Evolutionary conservation across 352 stramenopile genomes (phyloP).

Genomic region (Phytophthora cryptogea): DNA sequence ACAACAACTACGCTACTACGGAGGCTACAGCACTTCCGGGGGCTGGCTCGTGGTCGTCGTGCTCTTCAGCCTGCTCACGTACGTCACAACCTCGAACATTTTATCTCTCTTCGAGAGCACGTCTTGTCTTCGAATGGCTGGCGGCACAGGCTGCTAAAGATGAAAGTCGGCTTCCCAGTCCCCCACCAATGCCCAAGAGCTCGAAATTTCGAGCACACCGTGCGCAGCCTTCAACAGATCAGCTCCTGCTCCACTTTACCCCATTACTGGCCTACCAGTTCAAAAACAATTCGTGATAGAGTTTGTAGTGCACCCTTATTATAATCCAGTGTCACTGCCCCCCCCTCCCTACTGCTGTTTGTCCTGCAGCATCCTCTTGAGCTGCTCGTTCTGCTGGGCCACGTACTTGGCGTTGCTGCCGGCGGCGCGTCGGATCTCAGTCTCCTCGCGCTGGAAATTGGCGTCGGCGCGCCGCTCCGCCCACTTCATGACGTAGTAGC

Average conservation of each 20-base stretch:
- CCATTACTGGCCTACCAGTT: too few relatives aligned
- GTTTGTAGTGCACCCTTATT: neutral
- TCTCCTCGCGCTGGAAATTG: conserved; percentile 81
- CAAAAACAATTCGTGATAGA: too few relatives aligned
- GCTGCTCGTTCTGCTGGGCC: conserved; percentile 71
- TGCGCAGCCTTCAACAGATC: too few relatives aligned
- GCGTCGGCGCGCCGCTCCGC: conserved; percentile 64
- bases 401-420: conserved; percentile 53
- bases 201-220: too few relatives aligned
- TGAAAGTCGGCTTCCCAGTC: neutral
- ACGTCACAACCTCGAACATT: conserved; percentile 46
- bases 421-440: conserved; percentile 64
- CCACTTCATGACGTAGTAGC: conserved; percentile 95
- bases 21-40: conserved; percentile 50
- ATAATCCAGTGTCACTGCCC: neutral
- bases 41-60: conserved; percentile 45
- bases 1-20: conserved; percentile 67
- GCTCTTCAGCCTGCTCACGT: conserved; percentile 43
- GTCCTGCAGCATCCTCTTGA: conserved; percentile 58
- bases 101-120: conserved; percentile 58
- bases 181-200: too few relatives aligned
- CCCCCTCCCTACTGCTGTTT: conserved; percentile 24
- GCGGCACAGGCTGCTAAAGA: conserved; percentile 53
- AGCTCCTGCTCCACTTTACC: too few relatives aligned
- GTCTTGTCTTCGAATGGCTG: conserved; percentile 64